These are phyloP conservation scores for Hyaloraphidium curvatum DNA, from an alignment of 192 early-diverging fungal genomes.

Conservation along the genomic window DNA sequence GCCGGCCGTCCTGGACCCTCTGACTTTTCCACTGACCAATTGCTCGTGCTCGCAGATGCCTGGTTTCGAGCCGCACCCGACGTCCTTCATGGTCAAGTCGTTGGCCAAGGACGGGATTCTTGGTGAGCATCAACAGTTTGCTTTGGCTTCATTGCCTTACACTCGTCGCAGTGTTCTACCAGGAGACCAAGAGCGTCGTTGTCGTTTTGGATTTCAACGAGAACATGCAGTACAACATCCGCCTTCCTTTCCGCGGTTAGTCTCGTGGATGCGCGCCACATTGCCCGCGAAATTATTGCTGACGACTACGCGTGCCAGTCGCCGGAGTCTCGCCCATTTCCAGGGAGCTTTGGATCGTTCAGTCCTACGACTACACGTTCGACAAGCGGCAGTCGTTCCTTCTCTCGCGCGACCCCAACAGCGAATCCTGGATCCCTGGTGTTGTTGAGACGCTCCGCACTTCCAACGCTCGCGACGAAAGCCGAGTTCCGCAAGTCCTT, in stretches of 20 bases:
- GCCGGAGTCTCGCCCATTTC: neutral
- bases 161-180: constrained; percentile 25
- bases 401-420: neutral
- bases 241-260: constrained; percentile 21
- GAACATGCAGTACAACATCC: constrained; percentile 22
- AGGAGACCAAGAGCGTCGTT: constrained; percentile 22
- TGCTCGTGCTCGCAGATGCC: constrained; percentile 9
- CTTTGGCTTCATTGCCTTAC: neutral
- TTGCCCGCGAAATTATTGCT: too few species aligned
- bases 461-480: neutral
- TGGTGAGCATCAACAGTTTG: constrained; percentile 4
- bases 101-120: constrained; percentile 17
- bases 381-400: neutral
- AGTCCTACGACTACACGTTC: constrained; percentile 1
- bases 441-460: neutral
- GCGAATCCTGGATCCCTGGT: neutral
- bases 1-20: neutral
- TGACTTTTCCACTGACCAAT: neutral
- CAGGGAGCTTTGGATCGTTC: neutral
- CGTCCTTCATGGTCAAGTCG: constrained; percentile 23
- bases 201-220: constrained; percentile 34
- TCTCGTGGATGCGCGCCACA: too few species aligned
- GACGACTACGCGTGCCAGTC: too few species aligned
- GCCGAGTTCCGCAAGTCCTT: neutral
- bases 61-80: constrained; percentile 17